Percentiles rank a stretch among this genome's conserved stretches.
Conservation (phyloP, 2,329 filamentous ascomycete species). For the Raffaelea ambrosiae region DNA sequence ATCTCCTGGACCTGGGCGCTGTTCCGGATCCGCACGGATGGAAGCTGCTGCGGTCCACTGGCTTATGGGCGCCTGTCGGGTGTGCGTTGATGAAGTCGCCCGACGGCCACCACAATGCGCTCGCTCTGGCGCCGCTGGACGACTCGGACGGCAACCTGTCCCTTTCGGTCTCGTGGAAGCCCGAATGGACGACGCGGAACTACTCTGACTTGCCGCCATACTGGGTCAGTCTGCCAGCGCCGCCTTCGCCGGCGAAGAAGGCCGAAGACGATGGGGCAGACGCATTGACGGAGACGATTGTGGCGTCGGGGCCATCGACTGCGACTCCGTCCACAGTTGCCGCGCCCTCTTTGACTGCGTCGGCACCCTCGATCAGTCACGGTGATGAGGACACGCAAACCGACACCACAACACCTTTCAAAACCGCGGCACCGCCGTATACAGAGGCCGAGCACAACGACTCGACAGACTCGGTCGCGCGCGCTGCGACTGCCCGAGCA, state of each 20-base stretch:
- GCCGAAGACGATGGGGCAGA: background rate
- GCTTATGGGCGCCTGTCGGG: conserved; percentile 52
- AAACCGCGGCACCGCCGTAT: background rate
- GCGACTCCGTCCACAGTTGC: background rate
- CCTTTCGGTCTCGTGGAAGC: conserved; percentile 47
- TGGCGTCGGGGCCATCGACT: background rate
- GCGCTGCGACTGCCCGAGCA: background rate
- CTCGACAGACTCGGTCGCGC: conserved; percentile 1
- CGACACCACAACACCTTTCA: background rate
- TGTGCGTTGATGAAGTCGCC: conserved; percentile 48
- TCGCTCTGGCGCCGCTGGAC: conserved; percentile 46
- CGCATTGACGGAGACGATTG: background rate
- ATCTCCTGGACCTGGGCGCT: conserved; percentile 55
- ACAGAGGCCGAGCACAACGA: background rate
- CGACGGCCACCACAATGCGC: conserved; percentile 36
- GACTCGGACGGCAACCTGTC: conserved; percentile 54
- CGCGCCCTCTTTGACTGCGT: background rate
- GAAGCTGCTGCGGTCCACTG: conserved; percentile 46
- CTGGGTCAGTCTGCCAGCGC: conserved; percentile 43
- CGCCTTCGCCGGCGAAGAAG: conserved; percentile 5
- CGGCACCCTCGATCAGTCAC: background rate
- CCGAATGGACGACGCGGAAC: conserved; percentile 43
- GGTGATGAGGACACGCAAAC: background rate
- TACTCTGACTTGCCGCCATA: conserved; percentile 48
- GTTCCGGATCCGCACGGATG: conserved; percentile 51